phyloP scores from a whole-genome alignment of 75 land plant genomes.

The Ceratopteris richardii region DNA sequence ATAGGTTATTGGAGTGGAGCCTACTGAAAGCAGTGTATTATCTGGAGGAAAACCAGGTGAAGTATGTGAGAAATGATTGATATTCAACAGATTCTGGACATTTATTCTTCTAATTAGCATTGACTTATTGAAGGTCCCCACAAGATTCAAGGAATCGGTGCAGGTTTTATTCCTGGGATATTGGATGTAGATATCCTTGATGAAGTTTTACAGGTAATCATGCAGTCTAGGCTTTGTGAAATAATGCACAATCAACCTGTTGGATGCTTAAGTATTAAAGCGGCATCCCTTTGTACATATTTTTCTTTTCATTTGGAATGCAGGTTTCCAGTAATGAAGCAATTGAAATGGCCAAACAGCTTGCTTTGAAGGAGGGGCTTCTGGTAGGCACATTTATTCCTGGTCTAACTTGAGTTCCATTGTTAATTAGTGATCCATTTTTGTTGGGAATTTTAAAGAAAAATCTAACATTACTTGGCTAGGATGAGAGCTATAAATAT shows the following conservation, averaged over 20 bases:
- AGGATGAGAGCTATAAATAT: too few species aligned
- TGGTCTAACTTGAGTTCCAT: too few species aligned
- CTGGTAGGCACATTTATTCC: conserved; percentile 26
- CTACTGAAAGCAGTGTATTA: conserved; percentile 1
- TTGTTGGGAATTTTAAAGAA: too few species aligned
- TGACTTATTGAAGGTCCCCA: conserved; percentile 7
- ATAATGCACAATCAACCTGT: too few species aligned
- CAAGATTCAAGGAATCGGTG: conserved; percentile 21
- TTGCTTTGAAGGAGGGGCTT: conserved; percentile 18
- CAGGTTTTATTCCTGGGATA: conserved; percentile 22
- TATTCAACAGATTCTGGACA: background rate
- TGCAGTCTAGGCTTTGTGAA: too few species aligned
- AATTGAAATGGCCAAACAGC: conserved; percentile 4
- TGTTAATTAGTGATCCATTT: too few species aligned
- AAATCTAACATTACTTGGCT: too few species aligned
- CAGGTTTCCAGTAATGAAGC: conserved; percentile 18
- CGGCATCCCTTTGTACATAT: too few species aligned
- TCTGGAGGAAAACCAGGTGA: conserved; percentile 14
- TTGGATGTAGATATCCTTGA: conserved; percentile 16
- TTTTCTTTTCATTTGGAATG: too few species aligned
- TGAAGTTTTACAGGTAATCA: conserved; percentile 36
- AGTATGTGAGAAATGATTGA: background rate
- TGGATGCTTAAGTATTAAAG: too few species aligned
- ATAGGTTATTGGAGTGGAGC: conserved; percentile 6
- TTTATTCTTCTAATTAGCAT: conserved; percentile 14